phyloP scores from a whole-genome alignment of 345 rosid genomes.

The Cardamine chenopodiifolia region DNA sequence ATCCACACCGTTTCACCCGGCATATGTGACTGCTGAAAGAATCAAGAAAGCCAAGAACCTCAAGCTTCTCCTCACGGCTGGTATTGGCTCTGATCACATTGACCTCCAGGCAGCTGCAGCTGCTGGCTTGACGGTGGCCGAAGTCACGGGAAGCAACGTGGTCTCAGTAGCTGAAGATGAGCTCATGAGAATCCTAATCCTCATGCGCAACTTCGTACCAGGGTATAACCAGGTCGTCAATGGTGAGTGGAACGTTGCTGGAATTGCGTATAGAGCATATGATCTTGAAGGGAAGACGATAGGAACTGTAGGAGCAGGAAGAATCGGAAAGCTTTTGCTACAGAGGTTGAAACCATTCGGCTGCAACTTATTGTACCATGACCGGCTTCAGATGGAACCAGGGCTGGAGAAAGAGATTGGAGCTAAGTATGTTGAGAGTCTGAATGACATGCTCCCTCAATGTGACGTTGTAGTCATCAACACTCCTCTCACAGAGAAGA shows the following conservation, averaged over 20 bases:
- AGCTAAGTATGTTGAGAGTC: slow-evolving; percentile 78
- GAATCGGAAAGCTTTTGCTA: slow-evolving; percentile 85
- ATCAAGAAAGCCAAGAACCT: slow-evolving; percentile 88
- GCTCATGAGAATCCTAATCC: slow-evolving; percentile 92
- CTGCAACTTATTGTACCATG: slow-evolving; percentile 86
- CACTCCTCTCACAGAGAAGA: slow-evolving; percentile 87
- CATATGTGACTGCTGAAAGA: slow-evolving; percentile 86
- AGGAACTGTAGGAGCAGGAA: slow-evolving; percentile 90
- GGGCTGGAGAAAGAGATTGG: slow-evolving; percentile 71
- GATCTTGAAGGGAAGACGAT: slow-evolving; percentile 96
- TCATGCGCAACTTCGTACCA: slow-evolving; percentile 85
- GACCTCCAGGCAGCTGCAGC: slow-evolving; percentile 87
- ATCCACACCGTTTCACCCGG: slow-evolving; percentile 92
- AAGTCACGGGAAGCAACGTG: slow-evolving; percentile 91
- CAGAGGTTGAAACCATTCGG: slow-evolving; percentile 90
- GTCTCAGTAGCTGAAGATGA: slow-evolving; percentile 97
- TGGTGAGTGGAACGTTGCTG: slow-evolving; percentile 97
- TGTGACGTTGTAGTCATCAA: slow-evolving; percentile 87
- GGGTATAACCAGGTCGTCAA: slow-evolving; percentile 77
- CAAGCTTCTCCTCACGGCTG: slow-evolving; percentile 90
- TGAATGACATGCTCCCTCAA: slow-evolving; percentile 79
- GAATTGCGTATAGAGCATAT: slow-evolving; percentile 78
- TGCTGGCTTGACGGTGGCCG: slow-evolving; percentile 89
- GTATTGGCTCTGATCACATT: slow-evolving; percentile 92
- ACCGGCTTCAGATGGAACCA: slow-evolving; percentile 73